Percentiles rank a stretch among this genome's conserved stretches.
Conservation (phyloP, 1,284 basidiomycete species). For the Ustilago lituana region DNA sequence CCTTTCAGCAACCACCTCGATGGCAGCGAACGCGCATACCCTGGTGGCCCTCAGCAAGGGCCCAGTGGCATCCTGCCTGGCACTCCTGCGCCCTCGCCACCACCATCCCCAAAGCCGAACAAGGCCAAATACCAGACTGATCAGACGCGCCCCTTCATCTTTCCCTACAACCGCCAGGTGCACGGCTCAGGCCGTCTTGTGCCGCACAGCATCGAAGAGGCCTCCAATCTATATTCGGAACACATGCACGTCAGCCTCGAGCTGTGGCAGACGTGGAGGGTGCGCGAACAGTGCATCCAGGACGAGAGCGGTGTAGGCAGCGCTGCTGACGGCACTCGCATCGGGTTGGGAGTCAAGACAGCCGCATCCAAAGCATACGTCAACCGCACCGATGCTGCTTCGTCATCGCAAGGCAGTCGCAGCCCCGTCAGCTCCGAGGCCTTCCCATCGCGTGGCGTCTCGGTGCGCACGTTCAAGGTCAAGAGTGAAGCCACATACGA, state of each 20-base stretch:
- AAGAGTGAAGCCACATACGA: slow-evolving; percentile 60
- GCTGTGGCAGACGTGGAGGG: slow-evolving; percentile 92
- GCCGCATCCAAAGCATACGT: slow-evolving; percentile 24
- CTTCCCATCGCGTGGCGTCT: slow-evolving; percentile 21
- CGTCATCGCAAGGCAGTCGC: slow-evolving; percentile 54
- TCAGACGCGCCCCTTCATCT: slow-evolving; percentile 90
- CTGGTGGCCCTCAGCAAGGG: slow-evolving; percentile 73
- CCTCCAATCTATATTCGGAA: slow-evolving; percentile 85
- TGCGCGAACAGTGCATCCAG: slow-evolving; percentile 91
- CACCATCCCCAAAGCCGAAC: slow-evolving; percentile 86
- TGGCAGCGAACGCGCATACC: slow-evolving; percentile 86
- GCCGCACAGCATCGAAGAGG: slow-evolving; percentile 94
- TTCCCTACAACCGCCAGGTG: slow-evolving; percentile 78
- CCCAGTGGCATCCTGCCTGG: slow-evolving; percentile 44
- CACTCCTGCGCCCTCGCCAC: slow-evolving; percentile 85
- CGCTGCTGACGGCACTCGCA: slow-evolving; percentile 68
- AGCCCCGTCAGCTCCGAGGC: slow-evolving; percentile 55
- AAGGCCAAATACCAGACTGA: slow-evolving; percentile 99
- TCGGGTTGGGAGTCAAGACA: slow-evolving; percentile 45
- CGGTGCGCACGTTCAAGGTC: slow-evolving; percentile 44
- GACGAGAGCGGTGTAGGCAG: slow-evolving; percentile 89
- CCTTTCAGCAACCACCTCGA: slow-evolving; percentile 72
- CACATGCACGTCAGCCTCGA: slow-evolving; percentile 91
- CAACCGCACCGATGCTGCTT: slow-evolving; percentile 39
- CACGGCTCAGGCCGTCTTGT: slow-evolving; percentile 72